A percentile compares a stretch with the other conserved stretches of the same genome.
phyloP scores from a whole-genome alignment of 345 rosid species.

The Rhodamnia rubescens region DNA sequence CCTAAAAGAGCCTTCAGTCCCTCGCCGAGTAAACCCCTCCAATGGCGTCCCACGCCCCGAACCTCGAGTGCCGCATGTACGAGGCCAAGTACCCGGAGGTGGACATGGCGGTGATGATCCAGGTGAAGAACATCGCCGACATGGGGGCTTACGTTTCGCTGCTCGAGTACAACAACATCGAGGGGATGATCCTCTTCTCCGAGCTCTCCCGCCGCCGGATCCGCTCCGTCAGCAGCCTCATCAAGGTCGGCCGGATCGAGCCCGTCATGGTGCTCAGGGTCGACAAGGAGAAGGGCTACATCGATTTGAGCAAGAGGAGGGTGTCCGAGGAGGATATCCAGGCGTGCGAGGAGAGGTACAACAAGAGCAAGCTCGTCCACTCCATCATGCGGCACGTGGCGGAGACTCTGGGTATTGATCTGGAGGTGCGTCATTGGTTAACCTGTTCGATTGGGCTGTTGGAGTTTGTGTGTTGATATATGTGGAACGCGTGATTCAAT shows the following conservation, averaged over 20 bases:
- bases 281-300: slow-evolving; percentile 92
- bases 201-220: slow-evolving; percentile 99
- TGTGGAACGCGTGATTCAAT: neutral
- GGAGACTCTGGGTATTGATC: slow-evolving; percentile 72
- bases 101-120: slow-evolving; percentile 98
- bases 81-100: slow-evolving; percentile 89
- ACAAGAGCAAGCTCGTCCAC: slow-evolving; percentile 98
- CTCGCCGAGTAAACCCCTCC: neutral
- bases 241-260: slow-evolving; percentile 93
- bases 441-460: neutral
- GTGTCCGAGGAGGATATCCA: slow-evolving; percentile 94
- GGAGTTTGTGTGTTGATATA: neutral
- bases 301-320: slow-evolving; percentile 90
- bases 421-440: slow-evolving; percentile 47
- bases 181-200: slow-evolving; percentile 95
- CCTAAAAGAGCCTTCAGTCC: neutral
- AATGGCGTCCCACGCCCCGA: slow-evolving; percentile 54
- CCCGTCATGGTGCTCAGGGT: slow-evolving; percentile 99
- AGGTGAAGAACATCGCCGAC: slow-evolving; percentile 91
- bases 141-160: slow-evolving; percentile 96
- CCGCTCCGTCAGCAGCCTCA: slow-evolving; percentile 88
- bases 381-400: slow-evolving; percentile 98
- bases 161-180: slow-evolving; percentile 94
- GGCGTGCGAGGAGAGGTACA: slow-evolving; percentile 91
- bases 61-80: slow-evolving; percentile 96